Base-by-base conservation (phyloP, 495 filamentous ascomycete genomes). In the Jackrogersella minutella region DNA sequence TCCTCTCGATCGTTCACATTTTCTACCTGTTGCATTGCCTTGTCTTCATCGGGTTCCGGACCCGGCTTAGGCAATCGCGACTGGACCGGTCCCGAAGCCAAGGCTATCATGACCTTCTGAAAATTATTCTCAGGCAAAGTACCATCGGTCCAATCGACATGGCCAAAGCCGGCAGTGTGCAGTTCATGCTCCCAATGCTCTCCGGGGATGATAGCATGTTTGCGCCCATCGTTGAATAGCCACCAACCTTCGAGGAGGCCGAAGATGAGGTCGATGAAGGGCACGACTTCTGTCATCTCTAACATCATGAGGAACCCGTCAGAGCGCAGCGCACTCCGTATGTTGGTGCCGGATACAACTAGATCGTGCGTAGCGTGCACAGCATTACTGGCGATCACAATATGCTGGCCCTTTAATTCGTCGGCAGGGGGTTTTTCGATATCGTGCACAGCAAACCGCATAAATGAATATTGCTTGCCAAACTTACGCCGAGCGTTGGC, bases 241-340 rank as follows among this genome's bases (percentile, higher is more conserved):
- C 83, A 85, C 84, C 84, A 86, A 9, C 83, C 82, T n/a, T 82
- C 79, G 0, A 84, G 71, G 3, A 82, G 65, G 2, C 82, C 82
- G 50, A 80, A 84, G 1, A 81, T 71, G 3, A 86, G 26, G 53
- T 86, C 82, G 8, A 81, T 66, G 59, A 74, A 81, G 58, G 70
- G 69, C 0, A 77, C 33, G n/a, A 54, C 63, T 2, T 65, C 31
- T 0, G 81, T 84, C 47, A 85, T 65, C 66, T 86, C 84, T 0
- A 81, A 9, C n/a, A 85, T 49, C 14, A 71, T 64, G 0, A 85
- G 24, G 43, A 82, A 73, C 0, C 83, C 83, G 50, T 80, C 78
- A 0, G 74, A 69, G 0, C 74, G 74, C 1, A 85, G 67, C 21
- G 76, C 46, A 13, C 70, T 46, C 7, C 53, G 70, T 0, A 82